phyloP scores from a whole-genome alignment of 2,329 filamentous ascomycete genomes.

The Fusarium nisikadoi region DNA sequence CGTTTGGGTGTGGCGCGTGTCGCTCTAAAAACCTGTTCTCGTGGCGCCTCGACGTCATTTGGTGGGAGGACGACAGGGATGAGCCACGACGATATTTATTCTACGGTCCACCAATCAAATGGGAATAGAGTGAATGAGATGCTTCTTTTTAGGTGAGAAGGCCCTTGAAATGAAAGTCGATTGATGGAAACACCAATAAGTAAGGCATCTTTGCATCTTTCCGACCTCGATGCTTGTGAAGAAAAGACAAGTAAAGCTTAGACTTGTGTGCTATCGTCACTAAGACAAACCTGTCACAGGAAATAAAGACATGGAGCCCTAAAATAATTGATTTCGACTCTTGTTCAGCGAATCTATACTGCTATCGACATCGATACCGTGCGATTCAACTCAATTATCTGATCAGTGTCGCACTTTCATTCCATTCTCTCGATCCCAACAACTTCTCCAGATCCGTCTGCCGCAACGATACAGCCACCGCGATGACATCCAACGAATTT shows the following conservation, averaged over 20 bases:
- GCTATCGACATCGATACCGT: neutral
- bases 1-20: constrained; percentile 37
- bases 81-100: constrained; percentile 20
- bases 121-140: neutral
- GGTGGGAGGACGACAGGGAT: constrained; percentile 12
- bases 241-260: too few species aligned
- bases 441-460: neutral
- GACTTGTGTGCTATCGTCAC: too few species aligned
- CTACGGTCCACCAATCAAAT: neutral
- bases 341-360: too few species aligned
- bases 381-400: neutral
- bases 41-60: constrained; percentile 39
- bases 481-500: neutral
- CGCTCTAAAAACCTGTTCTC: constrained; percentile 41
- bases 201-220: neutral
- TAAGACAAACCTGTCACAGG: too few species aligned
- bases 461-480: neutral
- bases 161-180: neutral
- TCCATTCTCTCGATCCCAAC: neutral
- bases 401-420: neutral
- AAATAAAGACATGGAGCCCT: neutral
- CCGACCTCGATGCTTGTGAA: neutral
- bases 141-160: neutral
- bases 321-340: too few species aligned
- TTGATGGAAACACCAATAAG: neutral